Percentiles rank a stretch among this genome's conserved stretches.
Evolutionary conservation across 345 rosid genomes (phyloP).

Genomic region (Euphorbia pulcherrima): DNA sequence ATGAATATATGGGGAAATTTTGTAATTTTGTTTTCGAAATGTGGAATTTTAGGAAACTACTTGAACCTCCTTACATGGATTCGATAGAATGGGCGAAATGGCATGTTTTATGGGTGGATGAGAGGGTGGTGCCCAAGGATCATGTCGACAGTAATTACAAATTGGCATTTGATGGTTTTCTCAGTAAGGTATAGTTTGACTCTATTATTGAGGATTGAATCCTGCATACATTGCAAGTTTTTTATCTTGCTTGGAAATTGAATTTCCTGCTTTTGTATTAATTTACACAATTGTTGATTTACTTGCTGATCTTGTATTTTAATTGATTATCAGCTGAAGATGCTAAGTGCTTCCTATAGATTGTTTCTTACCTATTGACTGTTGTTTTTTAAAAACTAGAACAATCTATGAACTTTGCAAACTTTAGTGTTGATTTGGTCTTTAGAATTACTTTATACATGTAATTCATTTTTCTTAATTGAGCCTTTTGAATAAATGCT

Average conservation of each 20-base stretch:
- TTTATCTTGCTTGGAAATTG: too few relatives aligned
- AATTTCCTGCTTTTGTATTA: too few relatives aligned
- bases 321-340: not conserved
- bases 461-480: too few relatives aligned
- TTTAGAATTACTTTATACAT: too few relatives aligned
- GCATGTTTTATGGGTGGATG: slow-evolving; percentile 93
- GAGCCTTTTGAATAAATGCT: too few relatives aligned
- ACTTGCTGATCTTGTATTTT: too few relatives aligned
- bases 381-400: too few relatives aligned
- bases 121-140: slow-evolving; percentile 86
- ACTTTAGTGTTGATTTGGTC: too few relatives aligned
- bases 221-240: too few relatives aligned
- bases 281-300: too few relatives aligned
- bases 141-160: slow-evolving; percentile 86
- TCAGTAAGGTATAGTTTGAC: slow-evolving; percentile 51
- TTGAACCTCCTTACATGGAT: slow-evolving; percentile 51
- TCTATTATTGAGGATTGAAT: too few relatives aligned
- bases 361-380: not conserved
- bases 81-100: slow-evolving; percentile 84
- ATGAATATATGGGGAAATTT: not conserved
- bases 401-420: too few relatives aligned
- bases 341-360: not conserved
- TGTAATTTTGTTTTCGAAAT: not conserved
- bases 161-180: slow-evolving; percentile 65
- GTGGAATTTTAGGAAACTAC: slow-evolving; percentile 49